A percentile compares a stretch with the other conserved stretches of the same genome.
phyloP scores from a whole-genome alignment of 176 grass and related monocot genomes.

The Sorghum bicolor region Sorghum_bicolor_NCBIv3 NC_012872.2:68709001-68709500 shows the following conservation, averaged over 20 bases:
- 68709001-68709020: background rate
- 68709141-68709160: background rate
- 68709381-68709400: background rate
- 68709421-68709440: background rate
- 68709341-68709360: conserved; percentile 32
- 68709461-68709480: background rate
- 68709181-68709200: background rate
- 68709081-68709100: background rate
- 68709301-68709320: background rate
- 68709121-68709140: background rate
- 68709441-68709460: background rate
- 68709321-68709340: conserved; percentile 1
- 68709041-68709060: background rate
- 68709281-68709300: background rate
- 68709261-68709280: conserved; percentile 53
- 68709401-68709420: background rate
- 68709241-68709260: conserved; percentile 88
- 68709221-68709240: background rate
- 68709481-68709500: background rate
- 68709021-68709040: background rate
- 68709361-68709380: conserved; percentile 6
- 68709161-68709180: background rate
- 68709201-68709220: background rate
- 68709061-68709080: background rate
- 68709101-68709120: conserved; percentile 9